Conservation (phyloP, 225 moss, liverwort and hornwort genomes). For the Bryum argenteum region DNA sequence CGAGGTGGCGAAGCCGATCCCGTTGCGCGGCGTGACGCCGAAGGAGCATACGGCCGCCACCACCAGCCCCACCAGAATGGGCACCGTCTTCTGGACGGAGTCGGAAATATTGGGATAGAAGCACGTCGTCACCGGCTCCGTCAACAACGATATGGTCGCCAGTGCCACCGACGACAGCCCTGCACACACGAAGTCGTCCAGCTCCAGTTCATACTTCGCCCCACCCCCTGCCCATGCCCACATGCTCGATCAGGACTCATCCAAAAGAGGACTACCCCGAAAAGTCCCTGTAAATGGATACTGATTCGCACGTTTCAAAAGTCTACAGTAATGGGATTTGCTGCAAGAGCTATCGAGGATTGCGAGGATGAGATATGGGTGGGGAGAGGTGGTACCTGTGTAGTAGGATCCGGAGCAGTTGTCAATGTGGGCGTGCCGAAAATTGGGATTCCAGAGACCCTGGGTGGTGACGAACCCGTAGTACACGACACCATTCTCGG, state of each 20-base stretch:
- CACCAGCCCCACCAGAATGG: slow-evolving; percentile 45
- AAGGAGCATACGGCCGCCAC: slow-evolving; percentile 48
- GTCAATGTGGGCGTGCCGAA: not conserved
- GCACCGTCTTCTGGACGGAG: slow-evolving; percentile 51
- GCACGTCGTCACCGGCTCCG: slow-evolving; percentile 50
- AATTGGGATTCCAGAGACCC: slow-evolving; percentile 67
- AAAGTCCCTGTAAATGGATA: too few relatives aligned
- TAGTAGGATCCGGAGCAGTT: slow-evolving; percentile 1
- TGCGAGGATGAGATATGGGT: not conserved
- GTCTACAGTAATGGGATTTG: too few relatives aligned
- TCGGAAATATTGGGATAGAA: slow-evolving; percentile 40
- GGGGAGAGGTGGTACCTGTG: slow-evolving; percentile 13
- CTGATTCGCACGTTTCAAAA: too few relatives aligned
- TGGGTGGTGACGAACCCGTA: slow-evolving; percentile 54
- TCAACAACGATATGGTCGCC: slow-evolving; percentile 48
- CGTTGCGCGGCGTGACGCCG: slow-evolving; percentile 43
- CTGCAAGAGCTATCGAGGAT: too few relatives aligned
- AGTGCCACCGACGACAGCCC: slow-evolving; percentile 46
- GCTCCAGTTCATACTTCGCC: slow-evolving; percentile 27
- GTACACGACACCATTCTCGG: slow-evolving; percentile 30
- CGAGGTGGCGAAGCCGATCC: slow-evolving; percentile 45
- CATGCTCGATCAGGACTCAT: not conserved
- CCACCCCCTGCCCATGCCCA: slow-evolving; percentile 15
- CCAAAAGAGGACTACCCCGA: too few relatives aligned
- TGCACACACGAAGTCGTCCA: slow-evolving; percentile 52